Base-by-base conservation (phyloP, 2,329 filamentous ascomycete genomes). In the Penicillium sp. region DNA sequence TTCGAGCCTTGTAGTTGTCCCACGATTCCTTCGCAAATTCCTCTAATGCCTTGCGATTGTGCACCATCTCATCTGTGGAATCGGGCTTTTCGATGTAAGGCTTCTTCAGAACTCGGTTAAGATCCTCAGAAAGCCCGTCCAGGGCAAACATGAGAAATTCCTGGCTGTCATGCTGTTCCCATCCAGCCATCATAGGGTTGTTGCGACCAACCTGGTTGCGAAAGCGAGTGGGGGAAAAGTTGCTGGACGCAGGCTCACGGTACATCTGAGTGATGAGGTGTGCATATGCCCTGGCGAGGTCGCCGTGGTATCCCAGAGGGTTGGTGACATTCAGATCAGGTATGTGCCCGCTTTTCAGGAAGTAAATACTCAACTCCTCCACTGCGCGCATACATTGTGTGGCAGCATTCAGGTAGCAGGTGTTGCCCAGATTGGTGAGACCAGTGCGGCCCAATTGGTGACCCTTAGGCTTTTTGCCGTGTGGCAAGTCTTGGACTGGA, bases 401-500 rank as follows among this genome's bases (percentile, higher is more conserved):
- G 10, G 95, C 95, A 22, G 93, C 96, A 75, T 98, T 98, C 93
- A 98, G 97, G 77, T 99, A 99, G 76, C 95, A 99, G 0, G 95
- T 98, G 69, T 99, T 99, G 48, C 95, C 95, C 14, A 99, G 79
- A 69, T 99, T 99, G 62, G 85, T 86, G 52, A 99, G 79, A 33
- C 95, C 95, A 43, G 93, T 90, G 41, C 88, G 89, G 31, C 95
- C 95, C 33, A 86, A 76, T 60, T 87, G 86, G 10, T 90, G 90
- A 39, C 86, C 84, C 64, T 86, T 87, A 11, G 47, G 41, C 58
- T 88, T 85, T 43, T 67, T 64, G 44, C 91, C 91, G 63, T 92
- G 84, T 0, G 90, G 93, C 60, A 90, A 79, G 53, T 76, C 84
- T 21, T 82, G 81, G 6, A 86, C 87, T 55, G 91, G 93, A 61